A percentile compares a stretch with the other conserved stretches of the same genome.
These are phyloP conservation scores for Euclidium syriacum DNA, from an alignment of 345 rosid species.

Conservation along the genomic window DNA sequence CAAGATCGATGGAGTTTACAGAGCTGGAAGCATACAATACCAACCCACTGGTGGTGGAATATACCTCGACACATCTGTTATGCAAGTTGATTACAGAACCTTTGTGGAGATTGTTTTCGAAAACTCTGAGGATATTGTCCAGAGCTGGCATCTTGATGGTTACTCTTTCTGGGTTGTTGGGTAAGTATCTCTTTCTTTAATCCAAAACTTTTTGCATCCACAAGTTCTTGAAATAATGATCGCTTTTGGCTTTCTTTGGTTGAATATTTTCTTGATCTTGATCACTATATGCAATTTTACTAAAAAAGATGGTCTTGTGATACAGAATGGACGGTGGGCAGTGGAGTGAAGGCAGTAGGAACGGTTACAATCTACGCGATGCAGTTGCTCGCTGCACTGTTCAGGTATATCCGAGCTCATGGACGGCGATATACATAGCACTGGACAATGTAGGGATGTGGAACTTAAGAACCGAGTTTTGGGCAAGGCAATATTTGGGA, in stretches of 20 bases:
- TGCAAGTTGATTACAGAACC: slow-evolving; percentile 64
- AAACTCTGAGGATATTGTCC: slow-evolving; percentile 67
- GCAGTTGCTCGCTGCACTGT: slow-evolving; percentile 69
- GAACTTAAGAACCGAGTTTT: slow-evolving; percentile 83
- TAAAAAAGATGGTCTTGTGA: neutral
- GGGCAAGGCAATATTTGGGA: slow-evolving; percentile 96
- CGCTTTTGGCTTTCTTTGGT: too few relatives aligned
- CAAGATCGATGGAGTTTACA: slow-evolving; percentile 81
- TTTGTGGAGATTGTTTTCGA: slow-evolving; percentile 76
- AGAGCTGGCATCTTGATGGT: slow-evolving; percentile 87
- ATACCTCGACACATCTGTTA: slow-evolving; percentile 79
- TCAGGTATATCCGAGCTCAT: slow-evolving; percentile 87
- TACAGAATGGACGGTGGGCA: slow-evolving; percentile 96
- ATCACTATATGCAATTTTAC: neutral
- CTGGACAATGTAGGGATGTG: slow-evolving; percentile 98
- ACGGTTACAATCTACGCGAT: slow-evolving; percentile 75
- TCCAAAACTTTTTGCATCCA: neutral
- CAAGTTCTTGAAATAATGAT: too few relatives aligned
- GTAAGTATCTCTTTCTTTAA: slow-evolving; percentile 40
- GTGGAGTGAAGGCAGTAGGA: slow-evolving; percentile 65
- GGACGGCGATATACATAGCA: slow-evolving; percentile 86
- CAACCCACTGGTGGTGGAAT: slow-evolving; percentile 70
- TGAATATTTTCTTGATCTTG: neutral
- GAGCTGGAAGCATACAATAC: slow-evolving; percentile 55
- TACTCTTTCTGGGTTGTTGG: slow-evolving; percentile 90